These are phyloP conservation scores for Oxyria digyna DNA, from an alignment of 148 eudicot species.

Conservation along the genomic window DNA sequence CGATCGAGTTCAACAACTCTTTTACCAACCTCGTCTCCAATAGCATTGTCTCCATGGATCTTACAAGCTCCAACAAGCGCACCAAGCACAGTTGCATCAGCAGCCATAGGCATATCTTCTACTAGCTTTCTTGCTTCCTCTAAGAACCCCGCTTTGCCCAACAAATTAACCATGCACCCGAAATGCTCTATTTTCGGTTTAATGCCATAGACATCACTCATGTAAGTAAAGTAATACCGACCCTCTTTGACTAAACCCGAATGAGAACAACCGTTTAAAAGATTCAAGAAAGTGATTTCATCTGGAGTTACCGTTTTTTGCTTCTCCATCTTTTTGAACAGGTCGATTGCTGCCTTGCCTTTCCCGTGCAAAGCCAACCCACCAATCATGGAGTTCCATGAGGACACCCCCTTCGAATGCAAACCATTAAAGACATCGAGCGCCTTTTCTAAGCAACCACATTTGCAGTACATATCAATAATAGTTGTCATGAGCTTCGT, in stretches of 20 bases:
- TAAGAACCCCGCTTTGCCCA: conserved; percentile 45
- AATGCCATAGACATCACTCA: conserved; percentile 28
- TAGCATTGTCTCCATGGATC: conserved; percentile 24
- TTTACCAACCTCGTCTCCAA: conserved; percentile 35
- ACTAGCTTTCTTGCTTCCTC: conserved; percentile 33
- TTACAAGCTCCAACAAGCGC: conserved; percentile 46
- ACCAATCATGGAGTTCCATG: conserved; percentile 56
- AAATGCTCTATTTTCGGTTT: conserved; percentile 49
- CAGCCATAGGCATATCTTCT: conserved; percentile 42
- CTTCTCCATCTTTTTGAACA: conserved; percentile 31
- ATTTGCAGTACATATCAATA: conserved; percentile 56
- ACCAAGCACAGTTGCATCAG: conserved; percentile 35
- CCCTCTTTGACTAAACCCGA: conserved; percentile 50
- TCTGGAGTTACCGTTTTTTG: conserved; percentile 33
- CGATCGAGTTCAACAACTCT: conserved; percentile 31
- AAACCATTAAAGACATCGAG: conserved; percentile 28
- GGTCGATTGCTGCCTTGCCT: conserved; percentile 28
- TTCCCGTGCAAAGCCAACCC: conserved; percentile 49
- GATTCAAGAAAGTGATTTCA: conserved; percentile 45
- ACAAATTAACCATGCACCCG: conserved; percentile 51
- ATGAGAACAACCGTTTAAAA: conserved; percentile 55
- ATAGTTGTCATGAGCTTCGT: conserved; percentile 39
- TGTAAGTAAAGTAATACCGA: conserved; percentile 23
- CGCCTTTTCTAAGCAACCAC: conserved; percentile 53
- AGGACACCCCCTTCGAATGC: conserved; percentile 29